Conservation (phyloP, 208 protist genomes). For the Leishmania braziliensis region DNA sequence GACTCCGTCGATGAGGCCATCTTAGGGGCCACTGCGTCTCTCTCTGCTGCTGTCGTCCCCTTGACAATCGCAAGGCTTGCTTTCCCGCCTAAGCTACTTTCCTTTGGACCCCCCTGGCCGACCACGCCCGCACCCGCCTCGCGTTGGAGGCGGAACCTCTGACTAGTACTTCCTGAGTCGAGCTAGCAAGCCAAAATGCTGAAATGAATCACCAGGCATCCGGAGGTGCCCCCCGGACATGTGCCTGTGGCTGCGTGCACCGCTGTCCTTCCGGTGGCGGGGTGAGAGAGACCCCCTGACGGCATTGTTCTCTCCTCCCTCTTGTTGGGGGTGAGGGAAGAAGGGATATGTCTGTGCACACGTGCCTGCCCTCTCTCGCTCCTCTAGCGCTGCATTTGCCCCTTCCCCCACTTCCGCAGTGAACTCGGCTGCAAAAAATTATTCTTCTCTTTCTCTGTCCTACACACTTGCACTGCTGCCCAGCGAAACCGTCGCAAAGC, state of each 20-base stretch:
- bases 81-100: background rate
- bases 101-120: background rate
- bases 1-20: too few relatives aligned
- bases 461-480: background rate
- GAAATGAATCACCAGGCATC: background rate
- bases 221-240: background rate
- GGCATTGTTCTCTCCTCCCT: background rate
- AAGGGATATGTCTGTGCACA: background rate
- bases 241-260: background rate
- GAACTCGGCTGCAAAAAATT: too few relatives aligned
- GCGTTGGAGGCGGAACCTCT: background rate
- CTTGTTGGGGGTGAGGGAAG: background rate
- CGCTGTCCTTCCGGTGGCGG: background rate
- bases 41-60: background rate
- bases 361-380: background rate
- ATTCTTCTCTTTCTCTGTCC: background rate
- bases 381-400: background rate
- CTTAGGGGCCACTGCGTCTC: background rate
- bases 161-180: background rate
- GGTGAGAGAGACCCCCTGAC: background rate
- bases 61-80: background rate
- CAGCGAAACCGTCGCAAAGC: background rate
- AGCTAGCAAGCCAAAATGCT: background rate
- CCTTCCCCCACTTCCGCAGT: too few relatives aligned
- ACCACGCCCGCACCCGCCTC: background rate